phyloP scores from a whole-genome alignment of 108 stramenopile species.

The Pelagomonas calceolata region DNA sequence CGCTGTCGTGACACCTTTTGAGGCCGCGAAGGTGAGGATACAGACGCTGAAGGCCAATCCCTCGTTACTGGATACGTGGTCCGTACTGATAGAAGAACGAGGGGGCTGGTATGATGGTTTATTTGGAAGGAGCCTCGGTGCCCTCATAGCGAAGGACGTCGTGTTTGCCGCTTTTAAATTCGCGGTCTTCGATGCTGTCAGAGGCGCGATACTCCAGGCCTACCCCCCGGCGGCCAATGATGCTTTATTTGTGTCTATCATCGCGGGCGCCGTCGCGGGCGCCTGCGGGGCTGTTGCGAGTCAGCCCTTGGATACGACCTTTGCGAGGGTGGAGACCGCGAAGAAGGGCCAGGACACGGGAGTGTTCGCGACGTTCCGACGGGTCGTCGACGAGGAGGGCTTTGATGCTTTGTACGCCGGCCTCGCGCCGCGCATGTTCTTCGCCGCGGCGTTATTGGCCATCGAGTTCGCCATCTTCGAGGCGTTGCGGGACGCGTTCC shows the following conservation, averaged over 20 bases:
- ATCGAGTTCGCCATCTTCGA: too few species aligned
- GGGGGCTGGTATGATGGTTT: slow-evolving; percentile 15
- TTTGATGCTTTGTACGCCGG: too few species aligned
- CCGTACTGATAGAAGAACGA: slow-evolving; percentile 13
- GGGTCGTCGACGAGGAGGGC: too few species aligned
- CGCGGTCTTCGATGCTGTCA: slow-evolving; percentile 14
- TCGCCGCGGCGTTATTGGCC: too few species aligned
- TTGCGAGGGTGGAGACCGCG: too few species aligned
- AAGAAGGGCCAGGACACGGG: too few species aligned
- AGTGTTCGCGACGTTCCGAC: too few species aligned
- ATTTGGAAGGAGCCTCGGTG: neutral
- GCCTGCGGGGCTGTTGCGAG: slow-evolving; percentile 17
- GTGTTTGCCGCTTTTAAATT: slow-evolving; percentile 24
- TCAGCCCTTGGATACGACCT: slow-evolving; percentile 11
- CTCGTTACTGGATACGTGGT: slow-evolving; percentile 2
- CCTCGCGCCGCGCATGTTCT: too few species aligned
- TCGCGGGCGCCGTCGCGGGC: slow-evolving; percentile 22
- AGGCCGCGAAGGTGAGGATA: slow-evolving; percentile 22
- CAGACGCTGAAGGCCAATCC: slow-evolving; percentile 11
- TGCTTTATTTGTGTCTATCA: slow-evolving; percentile 13
- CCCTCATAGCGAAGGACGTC: slow-evolving; percentile 21
- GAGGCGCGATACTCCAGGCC: slow-evolving; percentile 7
- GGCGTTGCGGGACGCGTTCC: too few species aligned
- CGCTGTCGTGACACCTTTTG: slow-evolving; percentile 5
- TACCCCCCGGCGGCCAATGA: slow-evolving; percentile 15